phyloP scores from a whole-genome alignment of 2,329 filamentous ascomycete genomes.

The Trichoderma lentiforme region DNA sequence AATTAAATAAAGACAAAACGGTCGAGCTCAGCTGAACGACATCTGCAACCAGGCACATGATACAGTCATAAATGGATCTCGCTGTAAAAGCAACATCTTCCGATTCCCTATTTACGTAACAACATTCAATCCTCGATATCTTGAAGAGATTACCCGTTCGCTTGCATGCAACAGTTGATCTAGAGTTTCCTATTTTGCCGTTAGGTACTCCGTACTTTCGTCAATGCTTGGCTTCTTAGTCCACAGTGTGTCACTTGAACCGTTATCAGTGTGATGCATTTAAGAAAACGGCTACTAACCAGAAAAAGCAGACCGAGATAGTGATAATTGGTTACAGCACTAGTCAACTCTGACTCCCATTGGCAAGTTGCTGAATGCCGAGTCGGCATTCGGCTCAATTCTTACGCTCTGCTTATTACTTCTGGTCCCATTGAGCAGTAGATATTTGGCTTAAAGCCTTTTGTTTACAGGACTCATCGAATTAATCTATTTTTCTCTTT shows the following conservation, averaged over 20 bases:
- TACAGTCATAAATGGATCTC: not conserved
- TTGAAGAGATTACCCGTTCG: not conserved
- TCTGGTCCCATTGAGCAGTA: not conserved
- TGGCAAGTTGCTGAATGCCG: not conserved
- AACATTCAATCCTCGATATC: not conserved
- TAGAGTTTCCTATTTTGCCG: not conserved
- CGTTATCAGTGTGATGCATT: not conserved
- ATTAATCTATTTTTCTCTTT: not conserved
- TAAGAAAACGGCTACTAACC: not conserved
- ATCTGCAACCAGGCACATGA: not conserved
- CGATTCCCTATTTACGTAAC: not conserved
- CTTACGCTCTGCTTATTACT: not conserved
- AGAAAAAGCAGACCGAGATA: not conserved
- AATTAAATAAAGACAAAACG: not conserved
- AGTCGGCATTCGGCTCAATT: not conserved
- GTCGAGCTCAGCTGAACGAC: not conserved
- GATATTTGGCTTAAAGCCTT: not conserved
- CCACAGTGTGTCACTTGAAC: not conserved
- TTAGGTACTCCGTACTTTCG: not conserved
- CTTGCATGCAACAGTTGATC: not conserved
- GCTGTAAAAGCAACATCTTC: not conserved
- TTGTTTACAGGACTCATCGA: not conserved
- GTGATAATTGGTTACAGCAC: not conserved
- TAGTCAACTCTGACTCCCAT: not conserved
- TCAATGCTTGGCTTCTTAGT: too few relatives aligned